phyloP scores from a whole-genome alignment of 179 eudicot species.

The Camellia oleifera region DNA sequence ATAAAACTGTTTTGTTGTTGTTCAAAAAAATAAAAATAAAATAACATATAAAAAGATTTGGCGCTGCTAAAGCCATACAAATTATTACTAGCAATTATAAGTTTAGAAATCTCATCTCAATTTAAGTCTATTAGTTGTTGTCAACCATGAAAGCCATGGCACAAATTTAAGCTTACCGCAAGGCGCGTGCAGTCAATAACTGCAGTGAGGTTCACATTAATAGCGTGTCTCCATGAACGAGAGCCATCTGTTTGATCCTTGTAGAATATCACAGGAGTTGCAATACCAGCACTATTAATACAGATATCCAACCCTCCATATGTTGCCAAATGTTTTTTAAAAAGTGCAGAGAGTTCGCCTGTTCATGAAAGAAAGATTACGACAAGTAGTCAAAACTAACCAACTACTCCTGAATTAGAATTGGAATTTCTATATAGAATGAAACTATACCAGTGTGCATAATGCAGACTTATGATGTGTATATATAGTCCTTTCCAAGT shows the following conservation, averaged over 20 bases:
- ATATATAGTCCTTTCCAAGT: not conserved
- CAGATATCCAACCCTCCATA: conserved; percentile 93
- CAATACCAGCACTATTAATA: conserved; percentile 74
- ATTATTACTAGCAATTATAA: not conserved
- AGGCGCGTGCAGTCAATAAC: conserved; percentile 66
- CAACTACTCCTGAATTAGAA: conserved; percentile 3
- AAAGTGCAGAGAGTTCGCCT: conserved; percentile 79
- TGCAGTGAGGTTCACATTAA: conserved; percentile 70
- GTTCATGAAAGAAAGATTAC: conserved; percentile 16
- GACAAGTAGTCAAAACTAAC: not conserved
- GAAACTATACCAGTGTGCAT: too few species aligned
- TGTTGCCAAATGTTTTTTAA: conserved; percentile 61
- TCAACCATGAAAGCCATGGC: not conserved
- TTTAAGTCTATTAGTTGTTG: not conserved
- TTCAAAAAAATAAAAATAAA: not conserved
- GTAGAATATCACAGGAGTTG: conserved; percentile 41
- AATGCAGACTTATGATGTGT: too few species aligned
- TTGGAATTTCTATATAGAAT: not conserved
- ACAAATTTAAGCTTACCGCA: conserved; percentile 54
- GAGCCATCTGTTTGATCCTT: conserved; percentile 70
- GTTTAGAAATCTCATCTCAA: not conserved
- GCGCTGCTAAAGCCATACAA: not conserved
- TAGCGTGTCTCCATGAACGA: conserved; percentile 62
- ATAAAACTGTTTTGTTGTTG: too few species aligned
- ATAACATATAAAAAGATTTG: not conserved